phyloP scores from a whole-genome alignment of 2,329 filamentous ascomycete species.

The Neoarthrinium moseri region DNA sequence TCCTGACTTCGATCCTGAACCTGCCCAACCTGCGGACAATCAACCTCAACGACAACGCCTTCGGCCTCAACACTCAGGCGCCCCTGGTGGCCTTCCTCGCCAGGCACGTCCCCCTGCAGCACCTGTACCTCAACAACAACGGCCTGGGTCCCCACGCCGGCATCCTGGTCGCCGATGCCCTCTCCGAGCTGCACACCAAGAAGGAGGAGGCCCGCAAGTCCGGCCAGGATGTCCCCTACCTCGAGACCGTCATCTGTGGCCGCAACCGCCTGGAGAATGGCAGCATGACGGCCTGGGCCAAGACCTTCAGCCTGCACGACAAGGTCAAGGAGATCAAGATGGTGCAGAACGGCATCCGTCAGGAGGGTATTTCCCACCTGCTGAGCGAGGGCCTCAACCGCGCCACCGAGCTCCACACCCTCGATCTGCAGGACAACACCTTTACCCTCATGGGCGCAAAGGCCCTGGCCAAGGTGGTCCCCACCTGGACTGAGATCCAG shows the following conservation, averaged over 20 bases:
- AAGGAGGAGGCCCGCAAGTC: constrained; percentile 76
- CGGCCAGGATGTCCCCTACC: constrained; percentile 71
- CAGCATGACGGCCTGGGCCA: constrained; percentile 94
- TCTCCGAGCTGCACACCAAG: constrained; percentile 77
- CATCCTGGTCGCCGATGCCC: constrained; percentile 82
- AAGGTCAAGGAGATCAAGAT: constrained; percentile 87
- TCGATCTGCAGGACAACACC: constrained; percentile 97
- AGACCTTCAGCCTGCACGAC: constrained; percentile 78
- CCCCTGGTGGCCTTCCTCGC: constrained; percentile 91
- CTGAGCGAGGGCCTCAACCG: constrained; percentile 76
- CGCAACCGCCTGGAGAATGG: constrained; percentile 95
- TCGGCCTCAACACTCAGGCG: constrained; percentile 91
- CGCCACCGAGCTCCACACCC: constrained; percentile 65
- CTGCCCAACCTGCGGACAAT: constrained; percentile 85
- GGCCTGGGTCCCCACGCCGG: constrained; percentile 91
- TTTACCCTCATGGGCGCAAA: constrained; percentile 81
- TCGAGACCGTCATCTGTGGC: constrained; percentile 97
- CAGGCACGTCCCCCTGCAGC: constrained; percentile 83
- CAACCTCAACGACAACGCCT: constrained; percentile 97
- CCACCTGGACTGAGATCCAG: constrained; percentile 70
- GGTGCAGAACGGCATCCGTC: constrained; percentile 96
- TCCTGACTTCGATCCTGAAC: constrained; percentile 83
- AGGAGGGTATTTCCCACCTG: constrained; percentile 84
- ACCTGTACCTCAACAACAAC: constrained; percentile 98
- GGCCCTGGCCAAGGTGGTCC: constrained; percentile 73